A percentile compares a stretch with the other conserved stretches of the same genome.
These are phyloP conservation scores for Xenosphaeropsis pyriputrescens DNA, from an alignment of 2,329 filamentous ascomycete genomes.

Conservation along the genomic window DNA sequence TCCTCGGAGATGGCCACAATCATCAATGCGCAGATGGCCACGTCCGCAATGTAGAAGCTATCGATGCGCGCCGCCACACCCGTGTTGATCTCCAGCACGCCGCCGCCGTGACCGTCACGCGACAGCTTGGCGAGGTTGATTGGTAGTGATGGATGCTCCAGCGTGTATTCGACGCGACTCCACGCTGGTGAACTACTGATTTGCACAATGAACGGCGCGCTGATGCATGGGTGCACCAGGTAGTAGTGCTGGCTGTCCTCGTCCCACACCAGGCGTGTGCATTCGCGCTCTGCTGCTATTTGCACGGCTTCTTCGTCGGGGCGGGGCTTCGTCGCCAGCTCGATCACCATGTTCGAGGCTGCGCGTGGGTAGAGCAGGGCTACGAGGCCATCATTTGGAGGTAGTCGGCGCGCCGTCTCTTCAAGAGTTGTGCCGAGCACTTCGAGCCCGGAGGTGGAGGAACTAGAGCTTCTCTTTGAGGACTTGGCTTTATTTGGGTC, in stretches of 20 bases:
- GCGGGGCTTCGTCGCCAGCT: constrained; percentile 23
- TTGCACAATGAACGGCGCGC: constrained; percentile 46
- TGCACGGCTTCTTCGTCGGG: constrained; percentile 44
- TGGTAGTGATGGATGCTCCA: constrained; percentile 49
- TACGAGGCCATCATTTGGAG: constrained; percentile 46
- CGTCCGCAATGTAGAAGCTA: constrained; percentile 45
- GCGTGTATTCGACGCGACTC: constrained; percentile 46
- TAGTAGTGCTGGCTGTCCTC: constrained; percentile 43
- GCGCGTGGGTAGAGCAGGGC: constrained; percentile 54
- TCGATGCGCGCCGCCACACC: constrained; percentile 42
- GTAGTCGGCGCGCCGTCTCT: constrained; percentile 33
- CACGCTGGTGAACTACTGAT: constrained; percentile 42
- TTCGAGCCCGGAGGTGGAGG: constrained; percentile 18
- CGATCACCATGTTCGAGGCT: constrained; percentile 46
- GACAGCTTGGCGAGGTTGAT: constrained; percentile 44
- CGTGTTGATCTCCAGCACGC: constrained; percentile 45
- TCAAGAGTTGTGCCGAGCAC: constrained; percentile 43
- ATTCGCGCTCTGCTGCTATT: constrained; percentile 51
- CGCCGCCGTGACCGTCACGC: constrained; percentile 41
- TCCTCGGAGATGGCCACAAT: constrained; percentile 43
- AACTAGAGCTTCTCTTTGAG: constrained; percentile 7
- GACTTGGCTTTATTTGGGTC: constrained; percentile 38
- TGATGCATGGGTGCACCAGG: constrained; percentile 46
- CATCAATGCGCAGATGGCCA: constrained; percentile 43
- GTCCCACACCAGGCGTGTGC: constrained; percentile 59